phyloP scores from a whole-genome alignment of 2,329 filamentous ascomycete species.

The Phaeoacremonium minimum region DNA sequence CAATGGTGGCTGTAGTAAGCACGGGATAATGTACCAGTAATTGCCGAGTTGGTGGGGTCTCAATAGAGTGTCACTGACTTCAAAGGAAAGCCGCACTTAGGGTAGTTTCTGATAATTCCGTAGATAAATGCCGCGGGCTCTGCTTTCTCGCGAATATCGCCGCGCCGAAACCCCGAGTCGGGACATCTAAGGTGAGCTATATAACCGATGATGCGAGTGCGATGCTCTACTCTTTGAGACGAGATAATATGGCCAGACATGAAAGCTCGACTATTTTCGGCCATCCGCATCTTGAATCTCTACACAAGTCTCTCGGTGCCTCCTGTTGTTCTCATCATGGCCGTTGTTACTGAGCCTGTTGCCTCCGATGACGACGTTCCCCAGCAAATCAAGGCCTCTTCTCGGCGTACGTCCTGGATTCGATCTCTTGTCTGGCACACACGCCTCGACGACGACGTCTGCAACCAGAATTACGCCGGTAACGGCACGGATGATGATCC shows the following conservation, averaged over 20 bases:
- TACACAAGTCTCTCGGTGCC: constrained; percentile 10
- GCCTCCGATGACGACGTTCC: constrained; percentile 9
- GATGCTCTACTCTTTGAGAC: constrained; percentile 11
- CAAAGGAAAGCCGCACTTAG: too few species aligned
- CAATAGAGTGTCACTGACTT: too few species aligned
- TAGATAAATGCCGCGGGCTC: constrained; percentile 18
- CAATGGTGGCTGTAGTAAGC: too few species aligned
- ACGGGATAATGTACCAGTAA: too few species aligned
- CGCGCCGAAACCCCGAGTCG: constrained; percentile 15
- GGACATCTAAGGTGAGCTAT: constrained; percentile 15
- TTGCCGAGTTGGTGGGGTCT: too few species aligned
- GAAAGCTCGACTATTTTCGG: constrained; percentile 5
- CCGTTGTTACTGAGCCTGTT: constrained; percentile 10
- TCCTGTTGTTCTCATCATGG: constrained; percentile 13
- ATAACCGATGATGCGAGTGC: constrained; percentile 13
- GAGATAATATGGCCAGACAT: constrained; percentile 4
- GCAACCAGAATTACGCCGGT: constrained; percentile 3
- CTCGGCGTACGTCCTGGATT: constrained; percentile 10
- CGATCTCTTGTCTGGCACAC: constrained; percentile 8
- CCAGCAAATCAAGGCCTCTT: constrained; percentile 12
- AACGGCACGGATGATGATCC: constrained; percentile 4
- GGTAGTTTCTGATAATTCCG: constrained; percentile 14
- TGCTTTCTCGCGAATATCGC: constrained; percentile 15
- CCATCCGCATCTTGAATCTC: not conserved
- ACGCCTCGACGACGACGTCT: constrained; percentile 11